A percentile compares a stretch with the other conserved stretches of the same genome.
Evolutionary conservation across 164 flowering plant genomes (phyloP).

Genomic region (Chloranthus sessilifolius): DNA sequence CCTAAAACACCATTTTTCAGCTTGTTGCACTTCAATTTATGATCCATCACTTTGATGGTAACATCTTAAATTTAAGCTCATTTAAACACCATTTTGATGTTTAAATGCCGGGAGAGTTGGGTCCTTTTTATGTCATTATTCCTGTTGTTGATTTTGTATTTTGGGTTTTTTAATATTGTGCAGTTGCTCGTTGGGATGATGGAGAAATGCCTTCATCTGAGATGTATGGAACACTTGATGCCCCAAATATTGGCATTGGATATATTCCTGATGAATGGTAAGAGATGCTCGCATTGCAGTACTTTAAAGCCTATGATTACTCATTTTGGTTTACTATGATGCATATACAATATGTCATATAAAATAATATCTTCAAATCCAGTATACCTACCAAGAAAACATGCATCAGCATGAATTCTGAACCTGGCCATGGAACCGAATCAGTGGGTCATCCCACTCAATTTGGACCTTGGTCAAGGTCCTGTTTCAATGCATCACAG

Average conservation of each 20-base stretch:
- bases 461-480: no score
- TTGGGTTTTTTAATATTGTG: slow-evolving; percentile 5
- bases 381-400: not conserved
- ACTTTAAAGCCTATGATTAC: not conserved
- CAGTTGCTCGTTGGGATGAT: slow-evolving; percentile 81
- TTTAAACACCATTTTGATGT: no score
- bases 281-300: slow-evolving; percentile 11
- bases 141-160: not conserved
- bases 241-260: slow-evolving; percentile 45
- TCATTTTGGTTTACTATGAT: not conserved
- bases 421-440: no score
- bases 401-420: not conserved
- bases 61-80: no score
- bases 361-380: not conserved
- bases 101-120: not conserved
- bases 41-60: no score
- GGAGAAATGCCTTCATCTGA: slow-evolving; percentile 26
- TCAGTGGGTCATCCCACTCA: no score
- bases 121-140: not conserved
- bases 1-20: no score
- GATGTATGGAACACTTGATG: slow-evolving; percentile 8
- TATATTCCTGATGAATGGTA: slow-evolving; percentile 85
- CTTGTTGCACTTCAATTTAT: no score
- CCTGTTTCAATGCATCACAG: no score
- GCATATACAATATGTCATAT: not conserved